phyloP scores from a whole-genome alignment of 148 eudicot species.

The Rhododendron williamsianum region DNA sequence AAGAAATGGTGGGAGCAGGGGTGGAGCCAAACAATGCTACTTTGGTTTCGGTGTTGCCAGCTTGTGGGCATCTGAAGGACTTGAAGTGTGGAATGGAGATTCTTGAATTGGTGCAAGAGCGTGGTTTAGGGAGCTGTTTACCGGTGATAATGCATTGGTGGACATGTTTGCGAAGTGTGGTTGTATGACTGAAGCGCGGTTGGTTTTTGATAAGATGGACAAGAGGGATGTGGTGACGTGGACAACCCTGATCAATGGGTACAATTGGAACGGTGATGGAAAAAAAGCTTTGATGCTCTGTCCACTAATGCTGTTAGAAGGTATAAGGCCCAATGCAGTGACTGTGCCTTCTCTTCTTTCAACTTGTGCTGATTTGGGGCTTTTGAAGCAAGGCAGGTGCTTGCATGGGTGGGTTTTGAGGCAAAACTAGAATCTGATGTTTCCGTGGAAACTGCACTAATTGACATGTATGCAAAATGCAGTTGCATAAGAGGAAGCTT shows the following conservation, averaged over 20 bases:
- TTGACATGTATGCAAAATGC: slow-evolving; percentile 73
- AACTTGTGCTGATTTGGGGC: slow-evolving; percentile 33
- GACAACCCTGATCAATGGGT: slow-evolving; percentile 62
- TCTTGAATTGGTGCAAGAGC: slow-evolving; percentile 42
- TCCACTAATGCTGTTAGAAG: slow-evolving; percentile 41
- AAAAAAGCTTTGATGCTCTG: slow-evolving; percentile 35
- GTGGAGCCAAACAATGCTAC: slow-evolving; percentile 35
- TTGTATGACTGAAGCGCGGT: slow-evolving; percentile 38
- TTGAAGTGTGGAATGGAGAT: slow-evolving; percentile 38
- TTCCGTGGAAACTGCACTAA: slow-evolving; percentile 53
- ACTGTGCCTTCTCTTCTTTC: slow-evolving; percentile 52
- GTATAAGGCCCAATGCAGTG: slow-evolving; percentile 51
- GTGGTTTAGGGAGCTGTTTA: slow-evolving; percentile 29
- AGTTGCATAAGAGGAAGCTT: slow-evolving; percentile 25
- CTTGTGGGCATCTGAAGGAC: slow-evolving; percentile 45
- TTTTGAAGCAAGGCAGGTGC: slow-evolving; percentile 44
- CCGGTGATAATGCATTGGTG: slow-evolving; percentile 50
- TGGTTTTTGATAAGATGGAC: slow-evolving; percentile 36
- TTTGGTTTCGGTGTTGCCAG: slow-evolving; percentile 54
- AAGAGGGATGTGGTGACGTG: slow-evolving; percentile 66
- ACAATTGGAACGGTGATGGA: slow-evolving; percentile 30
- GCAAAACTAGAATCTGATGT: slow-evolving; percentile 42
- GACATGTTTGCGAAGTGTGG: slow-evolving; percentile 80
- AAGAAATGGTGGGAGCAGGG: slow-evolving; percentile 38
- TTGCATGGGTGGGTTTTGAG: slow-evolving; percentile 61